Base-by-base conservation (phyloP, 345 rosid species). In the Mangifera indica region DNA sequence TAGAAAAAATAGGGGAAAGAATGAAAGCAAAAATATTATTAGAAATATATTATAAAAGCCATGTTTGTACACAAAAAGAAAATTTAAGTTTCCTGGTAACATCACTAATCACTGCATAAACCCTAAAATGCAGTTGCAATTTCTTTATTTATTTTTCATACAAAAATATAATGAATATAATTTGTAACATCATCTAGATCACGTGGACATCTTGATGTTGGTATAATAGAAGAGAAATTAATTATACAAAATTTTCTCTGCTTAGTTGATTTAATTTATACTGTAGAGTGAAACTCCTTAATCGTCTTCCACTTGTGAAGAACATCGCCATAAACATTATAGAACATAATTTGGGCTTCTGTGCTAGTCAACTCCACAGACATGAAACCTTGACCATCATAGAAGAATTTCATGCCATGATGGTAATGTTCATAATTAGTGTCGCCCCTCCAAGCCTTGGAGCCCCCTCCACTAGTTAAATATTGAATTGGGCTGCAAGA, bases 351-450 rank as follows among this genome's bases (percentile, higher is more conserved):
- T 25, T 72, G 65, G 8, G 82, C 78, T 26, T 77, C 58, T 22
- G 66, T 54, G 29, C 60, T 70, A 3, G 82, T 77, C 52, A 84
- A 18, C 40, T 78, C 64, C 82, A 91, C 51, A 37, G 94, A 85
- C 87, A 89, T 78, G 88, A 87, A 91, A 9, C 97, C 97, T 80
- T 89, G 97, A 3, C 97, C 97, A 64, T 87, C 97, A 61, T 89
- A 82, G 68, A 81, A 84, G 78, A 89, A 89, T 78, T 70, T 89
- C 80, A 88, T 44, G 44, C 59, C 81, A n/a, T 74, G 57, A 15
- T 72, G 76, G n/a, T 83, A 66, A 44, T 67, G 20, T 22, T 55
- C 17, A 66, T n/a, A 6, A 44, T 65, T 78, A 8, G 69, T 29
- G 46, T 84, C 89, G 0, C 93, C 94, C 61, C 88, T 86, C 97